Evolutionary conservation across 768 basidiomycete genomes (phyloP), one percentile per base, ranked within the genome.

Genomic region (Macrocybe gigantea): DNA sequence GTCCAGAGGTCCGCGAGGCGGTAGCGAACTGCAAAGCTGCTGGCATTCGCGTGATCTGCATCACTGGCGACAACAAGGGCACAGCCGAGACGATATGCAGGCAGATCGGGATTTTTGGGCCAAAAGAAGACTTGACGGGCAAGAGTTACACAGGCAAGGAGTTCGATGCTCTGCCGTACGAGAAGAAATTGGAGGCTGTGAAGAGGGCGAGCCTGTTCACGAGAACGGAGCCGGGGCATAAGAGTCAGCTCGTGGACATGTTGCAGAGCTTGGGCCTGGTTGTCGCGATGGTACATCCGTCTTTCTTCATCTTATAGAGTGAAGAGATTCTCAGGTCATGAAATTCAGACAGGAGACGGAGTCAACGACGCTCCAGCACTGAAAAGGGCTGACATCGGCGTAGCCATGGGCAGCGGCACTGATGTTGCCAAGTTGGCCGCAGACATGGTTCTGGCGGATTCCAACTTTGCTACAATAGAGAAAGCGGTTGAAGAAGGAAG

Each of bases 341-440:
- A 49, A 11, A 5, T 11, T 1, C 53, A 92, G 90, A 93, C 91
- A 48, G 93, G 93, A 49, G 95, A 98, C 61, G 95, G 95, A 57
- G 96, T 99, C 49, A 99, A 99, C 56, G 95, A 99, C 59, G 95
- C 96, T 2, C 94, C 94, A 33, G 96, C 95, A 0, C 68, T 99
- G 58, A 94, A 95, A 65, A 94, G 88, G 68, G 96, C 95, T 9
- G 93, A 95, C 58, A 99, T 99, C 58, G 95, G 95, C 64, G 87
- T 99, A 45, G 94, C 95, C 3, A 99, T 99, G 95, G 95, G 95
- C 40, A 94, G 92, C 49, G 95, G 95, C 45, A 99, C 96, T 1
- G 96, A 99, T 62, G 95, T 99, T 38, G 95, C 95, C 52, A 98
- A 97, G 69, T 73, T 96, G 50, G 96, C 95, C 4, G 92, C 95